Evolutionary conservation across 73 alveolate species (phyloP).

Genomic region (Paramecium primaurelia): DNA sequence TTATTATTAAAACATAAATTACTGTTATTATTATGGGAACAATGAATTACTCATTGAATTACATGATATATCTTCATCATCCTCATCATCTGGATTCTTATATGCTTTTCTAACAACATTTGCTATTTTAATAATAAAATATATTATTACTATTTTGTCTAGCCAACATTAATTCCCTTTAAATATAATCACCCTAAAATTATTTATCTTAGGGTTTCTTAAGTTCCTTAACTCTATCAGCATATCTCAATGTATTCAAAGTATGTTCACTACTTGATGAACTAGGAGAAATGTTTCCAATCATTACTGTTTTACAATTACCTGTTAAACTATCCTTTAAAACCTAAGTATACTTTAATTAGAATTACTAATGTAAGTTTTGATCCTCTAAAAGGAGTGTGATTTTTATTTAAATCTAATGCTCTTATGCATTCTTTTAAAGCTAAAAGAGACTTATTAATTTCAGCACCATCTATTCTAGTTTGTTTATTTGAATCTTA

Average conservation of each 20-base stretch:
- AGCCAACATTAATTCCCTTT: slow-evolving; percentile 28
- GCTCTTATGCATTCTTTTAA: slow-evolving; percentile 99
- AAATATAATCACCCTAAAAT: neutral
- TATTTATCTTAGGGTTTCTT: slow-evolving; percentile 68
- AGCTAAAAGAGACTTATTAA: slow-evolving; percentile 98
- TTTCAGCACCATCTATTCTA: slow-evolving; percentile 99
- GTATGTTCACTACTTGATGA: slow-evolving; percentile 97
- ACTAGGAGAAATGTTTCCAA: slow-evolving; percentile 98
- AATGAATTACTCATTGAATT: neutral
- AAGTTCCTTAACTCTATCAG: slow-evolving; percentile 99
- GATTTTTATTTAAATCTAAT: slow-evolving; percentile 92
- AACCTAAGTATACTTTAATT: slow-evolving; percentile 70
- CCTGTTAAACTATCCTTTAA: slow-evolving; percentile 97
- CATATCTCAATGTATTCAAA: slow-evolving; percentile 98
- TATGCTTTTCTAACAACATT: slow-evolving; percentile 38
- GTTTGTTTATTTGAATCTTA: slow-evolving; percentile 91
- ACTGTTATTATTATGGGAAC: neutral
- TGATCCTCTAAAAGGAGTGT: slow-evolving; percentile 99
- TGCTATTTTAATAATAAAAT: neutral
- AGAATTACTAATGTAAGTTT: slow-evolving; percentile 83
- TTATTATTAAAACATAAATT: neutral
- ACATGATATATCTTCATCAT: neutral
- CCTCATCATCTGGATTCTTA: slow-evolving; percentile 24
- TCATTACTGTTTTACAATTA: slow-evolving; percentile 99
- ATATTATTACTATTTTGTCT: neutral